Conservation (phyloP, 352 stramenopile species). For the Phytophthora pinifolia region DNA sequence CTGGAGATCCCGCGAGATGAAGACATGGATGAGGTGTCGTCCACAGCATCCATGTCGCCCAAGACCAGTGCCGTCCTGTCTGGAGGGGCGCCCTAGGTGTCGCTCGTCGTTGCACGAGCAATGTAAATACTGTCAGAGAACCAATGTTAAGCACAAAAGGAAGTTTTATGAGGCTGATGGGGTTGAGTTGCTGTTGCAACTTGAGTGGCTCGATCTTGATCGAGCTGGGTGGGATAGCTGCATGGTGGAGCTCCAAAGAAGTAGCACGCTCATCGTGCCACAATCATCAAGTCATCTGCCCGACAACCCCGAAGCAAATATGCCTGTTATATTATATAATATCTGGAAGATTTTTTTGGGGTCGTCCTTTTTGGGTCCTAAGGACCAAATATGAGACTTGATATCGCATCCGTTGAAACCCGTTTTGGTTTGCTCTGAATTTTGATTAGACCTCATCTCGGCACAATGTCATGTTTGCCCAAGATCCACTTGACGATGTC, state of each 20-base stretch:
- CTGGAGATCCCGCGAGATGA: constrained; percentile 31
- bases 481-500: constrained; percentile 25
- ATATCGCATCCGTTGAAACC: no score
- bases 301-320: no score
- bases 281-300: no score
- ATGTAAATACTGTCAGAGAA: constrained; percentile 27
- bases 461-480: constrained; percentile 21
- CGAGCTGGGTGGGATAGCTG: no score
- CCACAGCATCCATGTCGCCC: constrained; percentile 27
- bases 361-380: no score
- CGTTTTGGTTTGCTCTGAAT: no score
- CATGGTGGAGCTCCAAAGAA: no score
- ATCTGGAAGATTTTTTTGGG: no score
- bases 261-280: no score
- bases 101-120: constrained; percentile 3
- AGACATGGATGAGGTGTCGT: constrained; percentile 31
- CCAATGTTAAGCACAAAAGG: constrained; percentile 23
- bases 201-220: constrained; percentile 22
- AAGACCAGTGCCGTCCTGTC: constrained; percentile 35
- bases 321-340: no score
- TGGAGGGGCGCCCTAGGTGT: constrained; percentile 9
- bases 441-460: no score
- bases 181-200: constrained; percentile 17
- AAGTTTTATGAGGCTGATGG: constrained; percentile 22
- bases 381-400: no score